phyloP scores from a whole-genome alignment of 1,284 basidiomycete genomes.

The Microbotryum intermedium region DNA sequence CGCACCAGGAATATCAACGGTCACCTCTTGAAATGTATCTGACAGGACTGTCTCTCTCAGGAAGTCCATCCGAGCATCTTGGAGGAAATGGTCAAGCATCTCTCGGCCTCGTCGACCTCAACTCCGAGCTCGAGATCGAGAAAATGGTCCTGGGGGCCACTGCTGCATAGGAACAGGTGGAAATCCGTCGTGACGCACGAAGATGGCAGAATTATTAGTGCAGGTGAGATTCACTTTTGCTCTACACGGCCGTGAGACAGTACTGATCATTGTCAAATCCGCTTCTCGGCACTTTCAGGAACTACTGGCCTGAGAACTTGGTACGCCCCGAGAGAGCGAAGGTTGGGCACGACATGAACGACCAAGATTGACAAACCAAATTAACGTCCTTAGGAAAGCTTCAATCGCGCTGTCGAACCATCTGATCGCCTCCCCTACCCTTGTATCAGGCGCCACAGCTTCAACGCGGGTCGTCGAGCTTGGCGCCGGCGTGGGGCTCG shows the following conservation, averaged over 20 bases:
- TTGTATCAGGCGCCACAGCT: neutral
- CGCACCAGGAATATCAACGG: no score
- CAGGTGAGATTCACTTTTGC: constrained; percentile 3
- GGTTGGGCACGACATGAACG: no score
- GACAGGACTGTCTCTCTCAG: neutral
- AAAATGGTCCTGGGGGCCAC: constrained; percentile 19
- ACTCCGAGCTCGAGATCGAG: neutral
- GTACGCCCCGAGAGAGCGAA: neutral
- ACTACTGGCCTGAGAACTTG: constrained; percentile 25
- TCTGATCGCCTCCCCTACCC: constrained; percentile 6
- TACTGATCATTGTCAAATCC: neutral
- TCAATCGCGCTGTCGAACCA: constrained; percentile 26
- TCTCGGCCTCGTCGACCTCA: neutral
- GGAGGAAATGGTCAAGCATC: constrained; percentile 13
- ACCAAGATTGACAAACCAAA: neutral
- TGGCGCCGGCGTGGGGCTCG: constrained; percentile 22
- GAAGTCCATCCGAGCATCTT: constrained; percentile 22
- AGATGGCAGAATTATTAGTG: constrained; percentile 24
- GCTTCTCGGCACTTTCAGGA: neutral
- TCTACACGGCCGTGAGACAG: neutral
- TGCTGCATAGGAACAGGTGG: neutral
- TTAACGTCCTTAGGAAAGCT: constrained; percentile 18
- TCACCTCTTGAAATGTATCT: neutral
- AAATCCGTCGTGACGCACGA: constrained; percentile 10
- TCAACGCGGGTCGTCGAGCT: constrained; percentile 11